Conservation (phyloP, 345 rosid species). For the Euphorbia lathyris region DNA sequence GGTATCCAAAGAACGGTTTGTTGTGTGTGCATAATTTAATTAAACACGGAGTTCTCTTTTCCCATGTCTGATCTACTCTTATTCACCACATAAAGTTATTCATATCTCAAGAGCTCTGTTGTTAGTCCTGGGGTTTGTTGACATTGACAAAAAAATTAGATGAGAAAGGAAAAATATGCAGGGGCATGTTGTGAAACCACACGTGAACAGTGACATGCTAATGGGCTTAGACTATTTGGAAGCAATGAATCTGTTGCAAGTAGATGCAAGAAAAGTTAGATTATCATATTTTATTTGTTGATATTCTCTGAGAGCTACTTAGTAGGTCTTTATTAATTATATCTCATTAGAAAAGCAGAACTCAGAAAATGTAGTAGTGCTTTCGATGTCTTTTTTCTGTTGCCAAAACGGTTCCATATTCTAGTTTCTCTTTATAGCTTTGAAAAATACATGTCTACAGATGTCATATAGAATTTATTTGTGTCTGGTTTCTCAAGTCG, state of each 20-base stretch:
- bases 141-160: neutral
- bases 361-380: neutral
- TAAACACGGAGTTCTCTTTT: constrained; percentile 3
- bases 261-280: constrained; percentile 4
- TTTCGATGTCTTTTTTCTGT: neutral
- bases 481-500: neutral
- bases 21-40: neutral
- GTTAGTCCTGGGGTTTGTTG: neutral
- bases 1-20: constrained; percentile 3
- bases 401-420: neutral
- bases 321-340: neutral
- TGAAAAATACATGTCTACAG: neutral
- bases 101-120: neutral
- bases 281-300: neutral
- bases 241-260: neutral
- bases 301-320: constrained; percentile 1
- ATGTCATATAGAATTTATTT: neutral
- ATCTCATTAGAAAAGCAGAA: neutral
- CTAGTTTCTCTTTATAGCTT: neutral
- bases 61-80: neutral
- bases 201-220: neutral
- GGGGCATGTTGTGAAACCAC: neutral
- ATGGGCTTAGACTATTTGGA: neutral
- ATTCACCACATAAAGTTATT: constrained; percentile 5
- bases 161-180: neutral